Evolutionary conservation across 176 grass and related monocot genomes (phyloP), one percentile per base, ranked within the genome.

Genomic region (Aegilops speltoides): DNA sequence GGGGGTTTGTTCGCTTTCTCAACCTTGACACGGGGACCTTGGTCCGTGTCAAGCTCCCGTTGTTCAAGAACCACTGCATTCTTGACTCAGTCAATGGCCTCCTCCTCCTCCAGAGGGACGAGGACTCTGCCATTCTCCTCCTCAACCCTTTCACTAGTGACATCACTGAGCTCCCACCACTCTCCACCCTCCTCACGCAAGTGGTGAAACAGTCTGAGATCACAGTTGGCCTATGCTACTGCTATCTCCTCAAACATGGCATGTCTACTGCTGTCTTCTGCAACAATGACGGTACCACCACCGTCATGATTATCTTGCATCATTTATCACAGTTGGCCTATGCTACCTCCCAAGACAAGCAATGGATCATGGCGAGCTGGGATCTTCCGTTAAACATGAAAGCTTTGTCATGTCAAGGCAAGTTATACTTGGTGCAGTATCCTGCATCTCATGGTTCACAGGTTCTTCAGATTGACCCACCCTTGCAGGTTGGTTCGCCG

Each of bases 101-200:
- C 63, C 79, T 81, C 40, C 25, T 81, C 40, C 79, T 68, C 37
- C 23, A 68, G 19, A 41, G 63, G 5, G 62, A 81, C 63, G 17
- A 48, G 1, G 79, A 81, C 79, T 29, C 24, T 11, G 29, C 12
- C 19, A 6, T 69, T 41, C 64, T 19, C 41, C 5, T 82, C 7
- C 65, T 82, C 20, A 43, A 70, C 4, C 66, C 65, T 26, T 56
- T 82, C 80, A 59, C 80, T 46, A 31, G 65, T 22, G 65, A 82
- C 66, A 17, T 59, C 10, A 11, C 33, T 1, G 46, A 82, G 7
- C 66, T 71, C 8, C 80, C 80, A 3, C 66, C 80, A 2, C 64
- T 82, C 26, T 22, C 26, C 9, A 69, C 64, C 8, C 19, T 79
- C 66, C 31, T 68, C 66, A 17, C 2, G 6, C 66, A 34, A 19